A percentile compares a stretch with the other conserved stretches of the same genome.
Conservation (phyloP, 139 green algal species). For the Tetraselmis chui region DNA sequence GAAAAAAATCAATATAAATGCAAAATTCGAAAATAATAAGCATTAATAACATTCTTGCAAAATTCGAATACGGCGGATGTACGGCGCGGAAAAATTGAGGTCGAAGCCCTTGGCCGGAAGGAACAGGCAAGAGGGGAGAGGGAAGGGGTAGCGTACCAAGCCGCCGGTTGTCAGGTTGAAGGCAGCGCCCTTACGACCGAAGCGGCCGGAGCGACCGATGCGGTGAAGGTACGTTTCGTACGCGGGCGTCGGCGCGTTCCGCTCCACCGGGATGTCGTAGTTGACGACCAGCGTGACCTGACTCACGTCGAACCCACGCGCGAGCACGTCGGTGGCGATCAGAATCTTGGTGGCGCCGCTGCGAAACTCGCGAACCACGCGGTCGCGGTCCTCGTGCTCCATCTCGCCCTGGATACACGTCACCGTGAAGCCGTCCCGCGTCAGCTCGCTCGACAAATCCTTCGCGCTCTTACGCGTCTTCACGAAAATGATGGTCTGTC, state of each 20-base stretch:
- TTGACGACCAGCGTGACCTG: slow-evolving; percentile 98
- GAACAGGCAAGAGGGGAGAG: neutral
- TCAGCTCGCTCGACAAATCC: neutral
- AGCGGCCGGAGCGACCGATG: slow-evolving; percentile 89
- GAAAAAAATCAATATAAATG: slow-evolving; percentile 11
- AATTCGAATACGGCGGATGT: too few relatives aligned
- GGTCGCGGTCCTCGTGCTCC: slow-evolving; percentile 71
- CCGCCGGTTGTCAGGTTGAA: slow-evolving; percentile 80
- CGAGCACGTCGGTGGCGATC: slow-evolving; percentile 94
- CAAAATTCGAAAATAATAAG: neutral
- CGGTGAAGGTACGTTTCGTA: slow-evolving; percentile 98
- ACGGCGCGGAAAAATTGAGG: too few relatives aligned
- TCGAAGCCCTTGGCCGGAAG: neutral
- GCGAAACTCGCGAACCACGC: slow-evolving; percentile 87
- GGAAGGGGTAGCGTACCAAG: slow-evolving; percentile 20
- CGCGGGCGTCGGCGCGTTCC: slow-evolving; percentile 61
- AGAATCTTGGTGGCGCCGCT: slow-evolving; percentile 89
- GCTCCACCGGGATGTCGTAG: slow-evolving; percentile 88
- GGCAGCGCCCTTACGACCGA: slow-evolving; percentile 91
- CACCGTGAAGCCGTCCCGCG: neutral
- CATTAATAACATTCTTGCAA: neutral
- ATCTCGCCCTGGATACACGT: slow-evolving; percentile 69
- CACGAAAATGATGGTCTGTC: slow-evolving; percentile 99
- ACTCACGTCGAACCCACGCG: slow-evolving; percentile 92
- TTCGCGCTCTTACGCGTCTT: slow-evolving; percentile 53